phyloP scores from a whole-genome alignment of 31 red algal genomes.

The Odonthalia washingtoniensis region DNA sequence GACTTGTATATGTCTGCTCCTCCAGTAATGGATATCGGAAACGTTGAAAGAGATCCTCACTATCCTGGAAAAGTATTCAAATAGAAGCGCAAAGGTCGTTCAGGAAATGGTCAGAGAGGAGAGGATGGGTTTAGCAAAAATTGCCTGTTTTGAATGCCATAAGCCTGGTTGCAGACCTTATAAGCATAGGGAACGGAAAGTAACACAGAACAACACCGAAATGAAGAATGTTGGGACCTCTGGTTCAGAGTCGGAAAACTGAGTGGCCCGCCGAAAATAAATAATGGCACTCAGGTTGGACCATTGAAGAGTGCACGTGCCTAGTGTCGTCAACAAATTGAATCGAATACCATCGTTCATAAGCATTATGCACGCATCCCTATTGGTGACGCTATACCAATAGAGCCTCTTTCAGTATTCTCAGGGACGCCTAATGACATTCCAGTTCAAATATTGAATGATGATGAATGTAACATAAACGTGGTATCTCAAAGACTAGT shows the following conservation, averaged over 20 bases:
- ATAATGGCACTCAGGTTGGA: constrained; percentile 48
- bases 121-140: constrained; percentile 32
- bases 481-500: neutral
- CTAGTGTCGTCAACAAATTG: neutral
- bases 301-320: neutral
- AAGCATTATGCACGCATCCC: neutral
- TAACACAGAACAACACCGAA: constrained; percentile 16
- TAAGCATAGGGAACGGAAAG: constrained; percentile 20
- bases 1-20: constrained; percentile 14
- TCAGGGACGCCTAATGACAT: neutral
- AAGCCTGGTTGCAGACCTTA: constrained; percentile 38
- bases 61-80: neutral
- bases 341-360: neutral
- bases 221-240: neutral
- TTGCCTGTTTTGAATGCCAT: constrained; percentile 44
- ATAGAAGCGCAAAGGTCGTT: neutral
- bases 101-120: neutral
- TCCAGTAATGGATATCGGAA: constrained; percentile 40
- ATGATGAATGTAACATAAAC: neutral
- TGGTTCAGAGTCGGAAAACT: constrained; percentile 38
- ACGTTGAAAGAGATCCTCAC: constrained; percentile 20
- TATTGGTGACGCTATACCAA: neutral
- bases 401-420: neutral
- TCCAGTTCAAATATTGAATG: neutral
- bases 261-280: constrained; percentile 29